Evolutionary conservation across 2,329 filamentous ascomycete species (phyloP).

Genomic region (Fusarium mexicanum): DNA sequence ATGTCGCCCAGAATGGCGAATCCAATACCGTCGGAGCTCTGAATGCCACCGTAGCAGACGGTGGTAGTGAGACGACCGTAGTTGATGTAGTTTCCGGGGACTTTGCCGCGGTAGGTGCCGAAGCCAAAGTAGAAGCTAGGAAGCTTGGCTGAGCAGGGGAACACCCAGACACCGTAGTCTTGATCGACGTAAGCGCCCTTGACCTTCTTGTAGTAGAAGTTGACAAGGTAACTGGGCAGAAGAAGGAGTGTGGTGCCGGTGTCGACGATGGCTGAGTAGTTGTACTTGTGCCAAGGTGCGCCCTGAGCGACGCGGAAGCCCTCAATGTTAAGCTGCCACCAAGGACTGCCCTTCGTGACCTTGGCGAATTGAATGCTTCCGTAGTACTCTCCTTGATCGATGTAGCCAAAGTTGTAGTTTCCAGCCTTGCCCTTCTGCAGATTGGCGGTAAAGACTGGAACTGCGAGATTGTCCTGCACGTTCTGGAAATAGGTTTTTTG

Average conservation of each 20-base stretch:
- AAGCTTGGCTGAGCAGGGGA: constrained; percentile 64
- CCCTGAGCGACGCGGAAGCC: constrained; percentile 63
- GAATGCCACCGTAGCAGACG: constrained; percentile 51
- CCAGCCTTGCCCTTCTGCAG: constrained; percentile 46
- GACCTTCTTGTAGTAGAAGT: constrained; percentile 69
- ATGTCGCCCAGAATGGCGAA: constrained; percentile 55
- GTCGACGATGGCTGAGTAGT: constrained; percentile 70
- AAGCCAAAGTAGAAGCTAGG: constrained; percentile 53
- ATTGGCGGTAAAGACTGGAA: constrained; percentile 52
- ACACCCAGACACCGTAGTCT: constrained; percentile 64
- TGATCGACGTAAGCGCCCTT: constrained; percentile 57
- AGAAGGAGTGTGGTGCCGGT: constrained; percentile 76
- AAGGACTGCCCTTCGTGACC: constrained; percentile 63
- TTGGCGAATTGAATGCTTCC: constrained; percentile 65
- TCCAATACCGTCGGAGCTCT: constrained; percentile 49
- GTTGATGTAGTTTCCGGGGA: constrained; percentile 52
- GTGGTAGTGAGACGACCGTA: constrained; percentile 45
- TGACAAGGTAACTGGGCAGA: constrained; percentile 62
- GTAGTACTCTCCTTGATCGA: constrained; percentile 65
- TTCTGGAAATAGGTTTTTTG: constrained; percentile 52
- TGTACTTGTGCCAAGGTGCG: constrained; percentile 21
- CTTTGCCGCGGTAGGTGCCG: constrained; percentile 46
- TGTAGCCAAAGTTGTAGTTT: constrained; percentile 57
- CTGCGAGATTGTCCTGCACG: constrained; percentile 41
- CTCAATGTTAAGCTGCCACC: constrained; percentile 68